Conservation (phyloP, 805 yeast genomes). For the Ogataea henricii region DNA sequence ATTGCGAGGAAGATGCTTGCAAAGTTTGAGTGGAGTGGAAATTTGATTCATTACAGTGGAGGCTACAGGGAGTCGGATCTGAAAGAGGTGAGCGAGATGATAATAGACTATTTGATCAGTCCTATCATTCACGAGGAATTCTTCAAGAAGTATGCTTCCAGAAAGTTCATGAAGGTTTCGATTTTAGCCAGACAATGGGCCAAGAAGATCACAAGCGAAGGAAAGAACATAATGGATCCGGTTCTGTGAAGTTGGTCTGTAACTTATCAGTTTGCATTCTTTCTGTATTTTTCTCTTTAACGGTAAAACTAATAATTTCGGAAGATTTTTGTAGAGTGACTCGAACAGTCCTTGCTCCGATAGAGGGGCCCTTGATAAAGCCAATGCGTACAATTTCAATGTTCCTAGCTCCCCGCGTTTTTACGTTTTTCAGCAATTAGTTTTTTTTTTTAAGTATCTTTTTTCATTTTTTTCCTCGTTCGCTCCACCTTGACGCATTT, state of each 20-base stretch:
- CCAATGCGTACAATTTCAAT: too few species aligned
- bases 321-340: background rate
- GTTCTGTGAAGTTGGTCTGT: conserved; percentile 22
- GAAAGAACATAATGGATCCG: conserved; percentile 43
- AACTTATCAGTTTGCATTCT: conserved; percentile 8
- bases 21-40: conserved; percentile 74
- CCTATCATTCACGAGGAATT: conserved; percentile 92
- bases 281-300: conserved; percentile 7
- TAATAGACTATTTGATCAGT: conserved; percentile 72
- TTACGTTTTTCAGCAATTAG: background rate
- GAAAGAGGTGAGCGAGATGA: conserved; percentile 68
- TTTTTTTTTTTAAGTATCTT: too few species aligned
- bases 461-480: background rate
- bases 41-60: conserved; percentile 87
- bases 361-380: too few species aligned
- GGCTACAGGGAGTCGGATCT: conserved; percentile 78
- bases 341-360: background rate
- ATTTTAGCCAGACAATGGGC: conserved; percentile 85
- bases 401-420: background rate
- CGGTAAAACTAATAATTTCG: conserved; percentile 4
- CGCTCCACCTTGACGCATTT: background rate
- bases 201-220: conserved; percentile 53
- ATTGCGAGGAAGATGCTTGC: conserved; percentile 74
- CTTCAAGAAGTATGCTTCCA: conserved; percentile 88
- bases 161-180: conserved; percentile 84